These are phyloP conservation scores for Malus hybrid DNA, from an alignment of 331 rosid species.

Conservation along the genomic window DNA sequence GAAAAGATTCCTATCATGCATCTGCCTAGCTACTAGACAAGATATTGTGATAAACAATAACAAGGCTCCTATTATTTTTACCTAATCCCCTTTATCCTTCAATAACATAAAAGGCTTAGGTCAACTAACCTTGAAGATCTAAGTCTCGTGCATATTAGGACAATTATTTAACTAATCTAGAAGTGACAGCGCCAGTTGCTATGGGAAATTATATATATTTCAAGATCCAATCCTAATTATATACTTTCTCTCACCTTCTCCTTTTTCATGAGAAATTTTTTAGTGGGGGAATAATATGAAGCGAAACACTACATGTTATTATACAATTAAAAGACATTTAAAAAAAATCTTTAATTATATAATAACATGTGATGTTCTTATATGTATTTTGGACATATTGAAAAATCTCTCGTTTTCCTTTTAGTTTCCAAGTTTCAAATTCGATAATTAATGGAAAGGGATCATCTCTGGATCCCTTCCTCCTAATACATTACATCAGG, in stretches of 20 bases:
- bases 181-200: not conserved
- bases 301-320: too few species aligned
- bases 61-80: not conserved
- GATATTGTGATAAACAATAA: not conserved
- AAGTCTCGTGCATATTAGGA: not conserved
- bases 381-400: fast-evolving
- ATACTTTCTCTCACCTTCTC: not conserved
- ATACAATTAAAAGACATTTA: too few species aligned
- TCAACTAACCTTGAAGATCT: conserved; percentile 29
- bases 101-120: conserved; percentile 25
- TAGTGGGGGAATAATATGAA: too few species aligned
- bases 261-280: not conserved
- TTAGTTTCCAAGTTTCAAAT: not conserved
- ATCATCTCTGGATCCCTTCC: too few species aligned
- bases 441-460: not conserved
- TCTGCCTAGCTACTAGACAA: not conserved
- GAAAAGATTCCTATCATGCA: not conserved
- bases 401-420: not conserved
- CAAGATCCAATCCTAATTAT: not conserved
- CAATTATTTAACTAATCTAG: not conserved
- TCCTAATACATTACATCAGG: too few species aligned
- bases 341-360: too few species aligned
- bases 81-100: conserved; percentile 30
- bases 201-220: not conserved
- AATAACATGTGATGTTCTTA: too few species aligned